Conservation (phyloP, 116 monocot species). For the Papilionanthe hybrid region DNA sequence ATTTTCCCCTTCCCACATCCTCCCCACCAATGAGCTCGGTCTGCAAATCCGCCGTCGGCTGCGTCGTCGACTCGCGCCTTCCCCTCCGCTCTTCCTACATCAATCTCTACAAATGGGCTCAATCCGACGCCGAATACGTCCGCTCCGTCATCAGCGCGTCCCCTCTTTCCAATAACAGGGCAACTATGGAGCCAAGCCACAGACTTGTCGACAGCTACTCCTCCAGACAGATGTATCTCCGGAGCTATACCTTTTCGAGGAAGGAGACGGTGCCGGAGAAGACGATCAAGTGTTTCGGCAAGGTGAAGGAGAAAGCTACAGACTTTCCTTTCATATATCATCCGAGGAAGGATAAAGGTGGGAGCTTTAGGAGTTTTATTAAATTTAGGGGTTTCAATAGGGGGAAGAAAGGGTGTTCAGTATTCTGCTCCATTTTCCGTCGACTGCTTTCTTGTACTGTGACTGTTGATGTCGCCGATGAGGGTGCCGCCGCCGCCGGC, state of each 20-base stretch:
- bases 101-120: conserved; percentile 63
- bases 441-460: conserved; percentile 5
- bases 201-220: conserved; percentile 54
- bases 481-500: not conserved
- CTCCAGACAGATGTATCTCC: conserved; percentile 70
- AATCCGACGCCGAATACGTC: conserved; percentile 63
- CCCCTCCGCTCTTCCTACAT: conserved; percentile 46
- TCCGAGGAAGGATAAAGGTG: not conserved
- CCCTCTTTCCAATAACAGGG: not conserved
- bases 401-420: conserved; percentile 1
- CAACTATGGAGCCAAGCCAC: conserved; percentile 4
- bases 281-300: conserved; percentile 34
- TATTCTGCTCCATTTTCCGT: conserved; percentile 4
- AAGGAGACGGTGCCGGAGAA: conserved; percentile 56
- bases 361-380: not conserved
- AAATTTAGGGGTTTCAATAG: conserved; percentile 5
- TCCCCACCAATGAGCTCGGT: not conserved
- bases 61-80: conserved; percentile 10
- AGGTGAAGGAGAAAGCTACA: conserved; percentile 27
- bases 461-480: not conserved
- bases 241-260: conserved; percentile 68
- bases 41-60: conserved; percentile 5
- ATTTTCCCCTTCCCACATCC: not conserved
- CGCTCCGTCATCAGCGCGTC: not conserved
- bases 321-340: conserved; percentile 10